These are phyloP conservation scores for Aureobasidium sp. DNA, from an alignment of 2,329 filamentous ascomycete species.

Conservation along the genomic window DNA sequence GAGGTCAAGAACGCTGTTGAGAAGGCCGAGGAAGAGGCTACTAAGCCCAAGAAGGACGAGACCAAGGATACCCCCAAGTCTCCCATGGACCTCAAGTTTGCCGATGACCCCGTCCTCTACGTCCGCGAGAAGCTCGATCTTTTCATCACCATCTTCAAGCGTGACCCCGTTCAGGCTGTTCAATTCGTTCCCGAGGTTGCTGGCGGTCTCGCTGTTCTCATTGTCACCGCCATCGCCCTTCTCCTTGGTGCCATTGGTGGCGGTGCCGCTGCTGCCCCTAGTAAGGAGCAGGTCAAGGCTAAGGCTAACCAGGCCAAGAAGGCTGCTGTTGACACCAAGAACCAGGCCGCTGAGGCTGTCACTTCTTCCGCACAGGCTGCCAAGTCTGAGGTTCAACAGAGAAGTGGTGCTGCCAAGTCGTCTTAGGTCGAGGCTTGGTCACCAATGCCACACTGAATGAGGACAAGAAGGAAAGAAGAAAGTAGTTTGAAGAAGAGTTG, in stretches of 20 bases:
- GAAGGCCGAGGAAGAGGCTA: constrained; percentile 70
- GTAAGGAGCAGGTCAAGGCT: constrained; percentile 62
- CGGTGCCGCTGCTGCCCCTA: constrained; percentile 53
- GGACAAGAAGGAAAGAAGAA: neutral
- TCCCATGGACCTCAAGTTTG: constrained; percentile 74
- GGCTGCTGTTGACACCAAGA: constrained; percentile 56
- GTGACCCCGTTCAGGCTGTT: constrained; percentile 75
- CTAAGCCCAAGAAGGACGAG: constrained; percentile 65
- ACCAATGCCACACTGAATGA: neutral
- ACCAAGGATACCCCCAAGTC: constrained; percentile 55
- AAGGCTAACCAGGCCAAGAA: constrained; percentile 72
- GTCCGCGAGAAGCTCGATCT: constrained; percentile 88
- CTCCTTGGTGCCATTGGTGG: constrained; percentile 60
- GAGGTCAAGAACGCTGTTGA: constrained; percentile 81
- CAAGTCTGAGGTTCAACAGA: constrained; percentile 62
- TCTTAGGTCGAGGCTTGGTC: constrained; percentile 7
- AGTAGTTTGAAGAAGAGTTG: neutral
- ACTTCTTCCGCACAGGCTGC: constrained; percentile 63
- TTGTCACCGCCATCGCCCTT: constrained; percentile 64
- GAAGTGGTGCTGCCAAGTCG: constrained; percentile 40
- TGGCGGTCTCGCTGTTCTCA: constrained; percentile 65
- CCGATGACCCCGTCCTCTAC: constrained; percentile 81
- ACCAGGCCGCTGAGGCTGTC: constrained; percentile 61
- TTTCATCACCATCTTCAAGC: constrained; percentile 78
- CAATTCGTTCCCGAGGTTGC: constrained; percentile 90